Evolutionary conservation across 1,284 basidiomycete species (phyloP), one percentile per base, ranked within the genome.

Genomic region (Paramarasmius palmivorus): DNA sequence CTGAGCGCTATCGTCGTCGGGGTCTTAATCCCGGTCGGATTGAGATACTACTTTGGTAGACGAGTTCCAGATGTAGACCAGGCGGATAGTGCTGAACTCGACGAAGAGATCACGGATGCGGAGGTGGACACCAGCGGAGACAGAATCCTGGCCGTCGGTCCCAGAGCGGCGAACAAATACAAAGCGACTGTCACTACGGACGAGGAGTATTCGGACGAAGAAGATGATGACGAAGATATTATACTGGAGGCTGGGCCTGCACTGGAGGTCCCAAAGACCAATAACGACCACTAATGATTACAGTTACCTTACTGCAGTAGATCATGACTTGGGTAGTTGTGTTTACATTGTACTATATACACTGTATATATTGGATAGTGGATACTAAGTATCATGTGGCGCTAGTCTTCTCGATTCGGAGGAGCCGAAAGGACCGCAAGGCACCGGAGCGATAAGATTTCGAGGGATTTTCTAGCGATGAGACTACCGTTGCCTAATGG

Each of bases 11-110:
- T 98, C 46, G 88, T 92, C 50, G 79, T 93, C 10, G 96, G 95
- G 1, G 95, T 94, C 3, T 75, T 98, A 69, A 91, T 97, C 50
- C 95, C 95, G 0, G 93, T 98, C 34, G 91, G 89, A 2, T 72
- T 97, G 56, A 82, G 92, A 54, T 92, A 88, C 63, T 88, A 78
- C 74, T 90, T 88, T 71, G 76, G 77, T 60, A 74, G 76, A 38
- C 73, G 80, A 51, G 81, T 73, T 44, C 77, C 75, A 37, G 74
- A 75, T 14, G 75, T 73, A 26, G 74, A 77, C 42, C 73, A 65
- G 20, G 67, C 62, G 3, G 71, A 65, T 8, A 65, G 55, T 36
- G 41, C 50, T 2, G 57, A 53, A 58, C 40, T 58, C 58, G 2
- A 55, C 10, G 54, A 58, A 5, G 52, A 56, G 7, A 20, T 53